phyloP scores from a whole-genome alignment of 768 basidiomycete species.

The Mycena haematopus region DNA sequence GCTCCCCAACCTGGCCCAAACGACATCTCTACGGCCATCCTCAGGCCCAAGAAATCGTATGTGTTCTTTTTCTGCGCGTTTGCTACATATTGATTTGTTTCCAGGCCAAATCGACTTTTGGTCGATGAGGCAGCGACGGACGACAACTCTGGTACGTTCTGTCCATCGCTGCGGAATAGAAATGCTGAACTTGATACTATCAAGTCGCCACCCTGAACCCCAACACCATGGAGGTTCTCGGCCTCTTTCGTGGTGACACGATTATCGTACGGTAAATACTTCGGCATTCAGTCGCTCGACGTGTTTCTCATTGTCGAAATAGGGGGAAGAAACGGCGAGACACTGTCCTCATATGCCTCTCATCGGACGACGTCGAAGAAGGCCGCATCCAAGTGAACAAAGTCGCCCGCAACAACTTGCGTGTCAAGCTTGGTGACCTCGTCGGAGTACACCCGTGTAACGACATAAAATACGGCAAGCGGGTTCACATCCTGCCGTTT shows the following conservation, averaged over 20 bases:
- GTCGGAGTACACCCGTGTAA: conserved; percentile 95
- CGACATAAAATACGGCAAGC: conserved; percentile 99
- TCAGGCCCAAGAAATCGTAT: conserved; percentile 97
- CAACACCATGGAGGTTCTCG: conserved; percentile 92
- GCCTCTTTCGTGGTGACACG: conserved; percentile 96
- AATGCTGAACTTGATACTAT: conserved; percentile 24
- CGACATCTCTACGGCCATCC: conserved; percentile 93
- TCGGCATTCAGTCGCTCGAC: neutral
- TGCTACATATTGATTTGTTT: conserved; percentile 30
- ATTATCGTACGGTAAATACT: conserved; percentile 84
- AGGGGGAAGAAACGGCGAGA: conserved; percentile 98
- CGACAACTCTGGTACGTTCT: conserved; percentile 89
- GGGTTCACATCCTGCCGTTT: conserved; percentile 95
- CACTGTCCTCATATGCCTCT: conserved; percentile 95
- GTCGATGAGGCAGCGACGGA: conserved; percentile 94
- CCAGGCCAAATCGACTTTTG: conserved; percentile 94
- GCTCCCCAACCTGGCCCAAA: conserved; percentile 84
- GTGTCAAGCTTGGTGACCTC: conserved; percentile 96
- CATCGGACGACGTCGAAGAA: conserved; percentile 96
- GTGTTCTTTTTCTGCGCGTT: conserved; percentile 40
- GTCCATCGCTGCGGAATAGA: neutral
- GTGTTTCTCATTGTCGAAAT: conserved; percentile 7
- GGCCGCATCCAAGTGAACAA: conserved; percentile 99
- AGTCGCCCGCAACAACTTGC: conserved; percentile 98
- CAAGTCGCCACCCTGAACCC: conserved; percentile 94